Evolutionary conservation across 805 yeast species (phyloP), one percentile per base, ranked within the genome.

Genomic region (Ogataea pignaliae): DNA sequence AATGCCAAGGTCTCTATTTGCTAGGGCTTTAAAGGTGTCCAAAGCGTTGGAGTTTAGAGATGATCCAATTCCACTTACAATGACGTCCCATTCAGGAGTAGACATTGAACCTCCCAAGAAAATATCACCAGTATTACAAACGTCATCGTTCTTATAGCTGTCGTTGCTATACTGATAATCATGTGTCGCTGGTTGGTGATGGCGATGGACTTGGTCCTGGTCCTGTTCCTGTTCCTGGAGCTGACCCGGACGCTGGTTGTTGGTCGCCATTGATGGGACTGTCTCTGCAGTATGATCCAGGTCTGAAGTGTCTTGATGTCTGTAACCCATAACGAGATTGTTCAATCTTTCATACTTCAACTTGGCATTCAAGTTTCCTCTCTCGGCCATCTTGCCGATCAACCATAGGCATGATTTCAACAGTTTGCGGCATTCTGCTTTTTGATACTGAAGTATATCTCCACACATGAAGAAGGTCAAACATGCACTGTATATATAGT

Each of bases 391-490:
- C 15, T 52, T 47, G 7, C 42, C 36, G 37, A 59, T 37, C n/a
- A 59, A 31, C 15, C 18, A 29, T 12, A 59, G 34, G 36, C 57
- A 55, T 12, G 54, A 47, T 13, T 50, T 51, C 21, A 59, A 42
- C 15, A 46, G 38, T 13, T 37, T 46, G 1, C 38, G 38, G 29
- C 53, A 54, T 13, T 53, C 54, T 3, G 37, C 44, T 6, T 37
- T 16, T 37, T 53, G 50, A 35, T 52, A 43, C 13, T 45, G 31
- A 14, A 57, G 45, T 10, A 59, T 47, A 40, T 54, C 56, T 13
- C 61, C 60, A 43, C 60, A 56, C 48, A 59, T 56, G 45, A 59
- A 58, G 15, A 56, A 55, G 1, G 62, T 53, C 39, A 58, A 39
- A 16, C 56, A 46, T 2, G 62, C 55, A 39, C 59, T 57, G 41